These are phyloP conservation scores for Rhodosporidiobolus odoratus DNA, from an alignment of 768 basidiomycete species.

Conservation along the genomic window DNA sequence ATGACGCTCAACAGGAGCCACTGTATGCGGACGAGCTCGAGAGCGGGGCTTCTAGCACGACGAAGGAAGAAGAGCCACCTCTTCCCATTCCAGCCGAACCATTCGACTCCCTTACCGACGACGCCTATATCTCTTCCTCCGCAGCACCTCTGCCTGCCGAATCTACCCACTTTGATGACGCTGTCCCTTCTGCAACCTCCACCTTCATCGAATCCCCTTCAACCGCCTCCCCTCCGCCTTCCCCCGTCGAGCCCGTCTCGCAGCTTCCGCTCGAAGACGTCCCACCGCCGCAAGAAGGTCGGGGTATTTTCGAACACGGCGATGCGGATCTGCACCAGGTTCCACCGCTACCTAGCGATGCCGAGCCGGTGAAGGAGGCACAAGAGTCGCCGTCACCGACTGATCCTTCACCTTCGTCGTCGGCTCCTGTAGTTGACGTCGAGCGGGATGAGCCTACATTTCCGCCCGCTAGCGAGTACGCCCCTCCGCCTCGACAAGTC, in stretches of 20 bases:
- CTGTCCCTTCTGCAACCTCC: background rate
- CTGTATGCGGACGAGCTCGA: background rate
- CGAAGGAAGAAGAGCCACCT: background rate
- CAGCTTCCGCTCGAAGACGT: background rate
- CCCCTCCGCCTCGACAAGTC: background rate
- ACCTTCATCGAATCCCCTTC: background rate
- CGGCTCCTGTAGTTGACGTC: too few species aligned
- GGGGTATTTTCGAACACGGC: background rate
- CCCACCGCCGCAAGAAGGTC: background rate
- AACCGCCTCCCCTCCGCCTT: background rate
- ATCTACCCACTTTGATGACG: background rate
- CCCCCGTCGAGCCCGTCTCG: background rate
- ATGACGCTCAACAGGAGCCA: background rate
- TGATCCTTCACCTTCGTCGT: too few species aligned
- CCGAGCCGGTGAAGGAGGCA: background rate
- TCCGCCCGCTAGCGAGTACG: too few species aligned
- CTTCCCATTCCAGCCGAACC: background rate
- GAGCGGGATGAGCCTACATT: too few species aligned
- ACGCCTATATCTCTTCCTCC: background rate
- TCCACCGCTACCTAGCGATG: background rate
- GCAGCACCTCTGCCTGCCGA: background rate
- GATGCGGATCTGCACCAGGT: background rate
- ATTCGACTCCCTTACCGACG: background rate
- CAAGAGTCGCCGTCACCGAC: too few species aligned
- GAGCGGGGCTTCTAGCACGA: background rate